A percentile compares a stretch with the other conserved stretches of the same genome.
phyloP scores from a whole-genome alignment of 805 yeast genomes.

The Blastobotrys robertii region DNA sequence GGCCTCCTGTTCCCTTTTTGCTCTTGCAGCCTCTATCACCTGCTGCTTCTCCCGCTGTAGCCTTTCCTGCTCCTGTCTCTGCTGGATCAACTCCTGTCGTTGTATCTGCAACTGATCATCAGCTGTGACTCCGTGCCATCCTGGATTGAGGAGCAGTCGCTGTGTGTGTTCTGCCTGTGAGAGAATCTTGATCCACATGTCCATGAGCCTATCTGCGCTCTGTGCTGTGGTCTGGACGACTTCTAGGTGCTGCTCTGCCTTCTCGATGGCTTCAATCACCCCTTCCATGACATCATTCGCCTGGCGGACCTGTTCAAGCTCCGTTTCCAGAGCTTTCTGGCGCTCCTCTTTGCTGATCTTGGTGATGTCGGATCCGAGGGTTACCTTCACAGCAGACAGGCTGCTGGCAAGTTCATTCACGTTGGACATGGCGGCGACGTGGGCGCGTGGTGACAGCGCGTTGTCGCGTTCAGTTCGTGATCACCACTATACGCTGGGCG shows the following conservation, averaged over 20 bases:
- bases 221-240: slow-evolving; percentile 14
- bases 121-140: slow-evolving; percentile 24
- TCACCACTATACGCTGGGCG: no score
- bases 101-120: slow-evolving; percentile 20
- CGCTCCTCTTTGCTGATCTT: slow-evolving; percentile 1
- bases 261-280: slow-evolving; percentile 11
- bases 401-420: slow-evolving; percentile 2
- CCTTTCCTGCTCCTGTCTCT: slow-evolving; percentile 12
- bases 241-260: slow-evolving; percentile 11
- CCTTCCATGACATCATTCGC: slow-evolving; percentile 15
- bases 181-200: slow-evolving; percentile 23
- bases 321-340: slow-evolving; percentile 7
- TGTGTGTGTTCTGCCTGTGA: slow-evolving; percentile 27
- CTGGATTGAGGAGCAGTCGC: slow-evolving; percentile 15
- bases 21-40: slow-evolving; percentile 6
- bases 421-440: not conserved
- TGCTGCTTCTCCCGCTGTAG: slow-evolving; percentile 7
- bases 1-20: slow-evolving; percentile 5
- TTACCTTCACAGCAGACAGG: slow-evolving; percentile 1
- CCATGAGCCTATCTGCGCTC: slow-evolving; percentile 23
- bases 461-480: not conserved
- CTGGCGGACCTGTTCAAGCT: slow-evolving; percentile 14
- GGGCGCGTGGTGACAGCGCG: not conserved
- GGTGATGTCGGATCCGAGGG: not conserved
- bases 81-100: slow-evolving; percentile 9